A percentile compares a stretch with the other conserved stretches of the same genome.
Evolutionary conservation across 352 stramenopile genomes (phyloP).

Genomic region (Globisporangium perplexum): DNA sequence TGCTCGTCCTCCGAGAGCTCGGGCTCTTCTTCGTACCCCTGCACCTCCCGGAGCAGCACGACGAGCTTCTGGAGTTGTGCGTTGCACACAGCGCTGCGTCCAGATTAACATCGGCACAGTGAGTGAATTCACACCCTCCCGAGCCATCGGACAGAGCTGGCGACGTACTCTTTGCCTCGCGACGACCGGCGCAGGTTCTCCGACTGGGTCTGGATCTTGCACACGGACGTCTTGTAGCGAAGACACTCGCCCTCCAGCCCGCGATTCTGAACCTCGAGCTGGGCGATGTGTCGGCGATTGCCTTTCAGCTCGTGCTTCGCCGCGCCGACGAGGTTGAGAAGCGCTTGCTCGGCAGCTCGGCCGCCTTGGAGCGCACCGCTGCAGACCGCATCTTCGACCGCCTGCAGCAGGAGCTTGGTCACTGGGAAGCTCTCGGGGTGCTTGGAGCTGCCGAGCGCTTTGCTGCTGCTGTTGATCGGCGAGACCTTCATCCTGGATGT

Average conservation of each 20-base stretch:
- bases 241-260: slow-evolving; percentile 5
- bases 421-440: slow-evolving; percentile 1
- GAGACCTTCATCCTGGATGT: background rate
- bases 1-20: slow-evolving; percentile 26
- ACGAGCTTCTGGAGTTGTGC: slow-evolving; percentile 37
- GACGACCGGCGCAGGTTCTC: slow-evolving; percentile 9
- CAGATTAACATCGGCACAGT: background rate
- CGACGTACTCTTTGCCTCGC: slow-evolving; percentile 12
- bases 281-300: slow-evolving; percentile 2
- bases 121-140: too few species aligned
- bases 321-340: slow-evolving; percentile 6
- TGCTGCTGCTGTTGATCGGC: background rate
- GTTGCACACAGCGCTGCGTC: slow-evolving; percentile 9
- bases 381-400: slow-evolving; percentile 8
- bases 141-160: slow-evolving; percentile 6
- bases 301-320: slow-evolving; percentile 9
- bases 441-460: background rate
- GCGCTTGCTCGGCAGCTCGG: slow-evolving; percentile 2
- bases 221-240: slow-evolving; percentile 6
- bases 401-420: slow-evolving; percentile 5
- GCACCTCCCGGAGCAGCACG: slow-evolving; percentile 22
- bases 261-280: slow-evolving; percentile 6
- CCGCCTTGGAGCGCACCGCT: slow-evolving; percentile 4
- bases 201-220: slow-evolving; percentile 13
- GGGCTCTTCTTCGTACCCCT: slow-evolving; percentile 19